Base-by-base conservation (phyloP, 768 basidiomycete species). In the Hericium alpestre region DNA sequence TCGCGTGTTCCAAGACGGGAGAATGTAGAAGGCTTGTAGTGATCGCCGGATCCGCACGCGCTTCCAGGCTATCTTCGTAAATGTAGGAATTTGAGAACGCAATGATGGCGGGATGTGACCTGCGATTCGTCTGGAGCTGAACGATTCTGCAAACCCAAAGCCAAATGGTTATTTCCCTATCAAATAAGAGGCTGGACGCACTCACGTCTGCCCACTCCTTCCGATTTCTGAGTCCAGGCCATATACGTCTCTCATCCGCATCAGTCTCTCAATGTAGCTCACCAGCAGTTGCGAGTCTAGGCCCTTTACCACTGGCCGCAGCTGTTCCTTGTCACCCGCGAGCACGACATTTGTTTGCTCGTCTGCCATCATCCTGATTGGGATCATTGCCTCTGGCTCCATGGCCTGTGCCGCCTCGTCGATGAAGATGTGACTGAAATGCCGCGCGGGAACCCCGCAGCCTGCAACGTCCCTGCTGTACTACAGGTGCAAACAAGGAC, bases 391-490 rank as follows among this genome's bases (percentile, higher is more conserved):
- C 59, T 81, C 78, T 0, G 83, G 81, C 61, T 86, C 83, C 41
- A 75, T 76, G 0, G 77, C 83, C 61, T 86, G 83, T 0, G 82
- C 83, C 5, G 81, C 83, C 58, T 86, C 83, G 61, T 86, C 83
- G 41, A 82, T 69, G 60, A 86, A 79, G 16, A 86, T 79, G 59
- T 84, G 79, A 0, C 67, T 76, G 61, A 79, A 86, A 64, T 82
- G 79, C 0, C 83, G 13, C 74, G 67, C 32, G 67, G 65, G 22
- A 83, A 40, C 0, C 82, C 81, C 9, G 82, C 60, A 4, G 71
- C 72, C 25, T 76, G 72, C 3, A 78, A 74, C 1, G 80, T 70
- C 4, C 73, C 73, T 0, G 74, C 83, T 0, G 80, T 78, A 10
- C 81, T 60, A 65, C 83, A 84, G 0, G 83, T 86, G 3, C 79